A percentile compares a stretch with the other conserved stretches of the same genome.
Conservation (phyloP, 192 early-diverging fungal species). For the Chytriomyces hyalinus region DNA sequence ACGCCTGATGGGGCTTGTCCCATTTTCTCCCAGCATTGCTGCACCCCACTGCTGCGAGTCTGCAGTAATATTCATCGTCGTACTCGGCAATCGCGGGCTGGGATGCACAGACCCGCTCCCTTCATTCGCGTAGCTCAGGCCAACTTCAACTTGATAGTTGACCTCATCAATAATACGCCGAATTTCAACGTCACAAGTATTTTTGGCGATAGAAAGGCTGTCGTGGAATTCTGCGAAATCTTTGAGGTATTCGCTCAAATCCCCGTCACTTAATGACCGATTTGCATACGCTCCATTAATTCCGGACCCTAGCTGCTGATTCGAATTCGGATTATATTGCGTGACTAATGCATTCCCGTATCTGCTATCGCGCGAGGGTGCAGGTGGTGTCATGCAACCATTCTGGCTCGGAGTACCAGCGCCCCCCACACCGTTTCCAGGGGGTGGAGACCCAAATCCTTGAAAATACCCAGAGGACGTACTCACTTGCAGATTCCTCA, state of each 20-base stretch:
- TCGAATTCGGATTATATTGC: not conserved
- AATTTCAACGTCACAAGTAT: conserved; percentile 64
- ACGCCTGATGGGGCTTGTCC: not conserved
- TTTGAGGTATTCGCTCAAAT: conserved; percentile 54
- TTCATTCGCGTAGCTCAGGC: conserved; percentile 49
- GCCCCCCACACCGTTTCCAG: too few relatives aligned
- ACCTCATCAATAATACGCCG: conserved; percentile 69
- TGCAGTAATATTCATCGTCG: too few relatives aligned
- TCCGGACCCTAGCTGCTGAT: not conserved
- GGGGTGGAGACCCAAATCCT: not conserved
- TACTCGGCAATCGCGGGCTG: too few relatives aligned
- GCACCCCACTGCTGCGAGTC: too few relatives aligned
- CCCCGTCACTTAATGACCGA: conserved; percentile 51
- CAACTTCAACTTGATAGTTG: conserved; percentile 67
- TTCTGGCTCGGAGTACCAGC: too few relatives aligned
- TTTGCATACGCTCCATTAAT: conserved; percentile 14
- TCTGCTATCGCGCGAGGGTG: not conserved
- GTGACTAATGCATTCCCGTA: not conserved
- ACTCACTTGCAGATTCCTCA: not conserved
- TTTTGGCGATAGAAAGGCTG: conserved; percentile 53
- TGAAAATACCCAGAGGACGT: not conserved
- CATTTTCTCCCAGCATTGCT: not conserved
- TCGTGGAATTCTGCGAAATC: conserved; percentile 58
- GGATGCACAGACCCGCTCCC: not conserved
- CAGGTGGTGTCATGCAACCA: not conserved